These are phyloP conservation scores for Termitomyces sp. DNA, from an alignment of 768 basidiomycete genomes.

Conservation along the genomic window DNA sequence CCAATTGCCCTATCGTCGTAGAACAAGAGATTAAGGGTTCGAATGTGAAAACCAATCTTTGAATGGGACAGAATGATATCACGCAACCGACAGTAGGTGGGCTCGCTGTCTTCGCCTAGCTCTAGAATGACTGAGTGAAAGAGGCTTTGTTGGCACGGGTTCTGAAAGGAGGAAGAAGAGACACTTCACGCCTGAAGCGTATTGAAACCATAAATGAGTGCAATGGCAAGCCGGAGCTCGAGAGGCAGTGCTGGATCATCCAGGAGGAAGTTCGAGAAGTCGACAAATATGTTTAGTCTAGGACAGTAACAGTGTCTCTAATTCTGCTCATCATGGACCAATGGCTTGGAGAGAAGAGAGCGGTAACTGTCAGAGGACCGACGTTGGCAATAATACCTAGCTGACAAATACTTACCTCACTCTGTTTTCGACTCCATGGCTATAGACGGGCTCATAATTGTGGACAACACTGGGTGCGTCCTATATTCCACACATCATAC, in stretches of 20 bases:
- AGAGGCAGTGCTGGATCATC: neutral
- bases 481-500: constrained; percentile 1
- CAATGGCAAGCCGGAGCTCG: neutral
- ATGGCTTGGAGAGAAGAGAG: neutral
- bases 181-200: neutral
- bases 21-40: neutral
- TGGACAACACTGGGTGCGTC: constrained; percentile 69
- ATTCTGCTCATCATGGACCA: neutral
- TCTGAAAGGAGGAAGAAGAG: neutral
- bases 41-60: neutral
- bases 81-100: neutral
- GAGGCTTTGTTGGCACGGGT: neutral
- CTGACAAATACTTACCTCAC: constrained; percentile 6
- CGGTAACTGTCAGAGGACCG: neutral
- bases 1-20: neutral
- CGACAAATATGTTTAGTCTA: neutral
- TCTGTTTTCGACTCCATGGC: constrained; percentile 38
- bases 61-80: neutral
- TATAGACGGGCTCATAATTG: constrained; percentile 77
- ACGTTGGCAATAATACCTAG: neutral
- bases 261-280: neutral
- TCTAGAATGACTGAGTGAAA: neutral
- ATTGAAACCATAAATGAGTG: neutral
- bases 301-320: neutral
- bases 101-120: neutral